Conservation (phyloP, 2,329 filamentous ascomycete species). For the Alternaria conjuncta region DNA sequence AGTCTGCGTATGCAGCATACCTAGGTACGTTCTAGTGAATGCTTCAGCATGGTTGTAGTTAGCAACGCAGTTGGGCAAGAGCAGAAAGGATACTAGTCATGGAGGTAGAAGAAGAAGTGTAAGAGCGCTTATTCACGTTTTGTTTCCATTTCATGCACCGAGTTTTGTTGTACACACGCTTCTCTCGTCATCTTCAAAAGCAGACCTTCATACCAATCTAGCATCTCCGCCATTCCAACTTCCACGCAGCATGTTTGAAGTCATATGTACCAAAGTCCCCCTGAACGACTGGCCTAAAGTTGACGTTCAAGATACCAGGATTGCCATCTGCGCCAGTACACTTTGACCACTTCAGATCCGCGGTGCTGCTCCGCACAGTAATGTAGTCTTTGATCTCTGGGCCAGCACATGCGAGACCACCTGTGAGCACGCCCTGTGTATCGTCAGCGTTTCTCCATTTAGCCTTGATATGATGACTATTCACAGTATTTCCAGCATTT, state of each 20-base stretch:
- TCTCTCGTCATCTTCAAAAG: background rate
- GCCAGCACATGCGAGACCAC: slow-evolving; percentile 29
- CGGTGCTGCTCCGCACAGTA: slow-evolving; percentile 30
- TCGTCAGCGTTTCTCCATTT: background rate
- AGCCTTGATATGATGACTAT: slow-evolving; percentile 5
- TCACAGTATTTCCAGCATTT: slow-evolving; percentile 36
- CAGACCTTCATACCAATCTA: slow-evolving; percentile 10
- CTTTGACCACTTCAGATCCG: slow-evolving; percentile 37
- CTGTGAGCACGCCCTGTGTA: slow-evolving; percentile 25
- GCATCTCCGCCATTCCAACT: slow-evolving; percentile 38
- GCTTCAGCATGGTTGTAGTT: background rate
- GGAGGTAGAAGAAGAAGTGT: background rate
- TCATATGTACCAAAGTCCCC: slow-evolving; percentile 36
- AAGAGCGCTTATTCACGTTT: background rate
- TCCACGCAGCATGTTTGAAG: slow-evolving; percentile 37
- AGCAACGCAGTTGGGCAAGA: background rate
- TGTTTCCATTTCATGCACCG: background rate
- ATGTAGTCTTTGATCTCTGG: slow-evolving; percentile 35
- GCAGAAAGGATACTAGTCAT: background rate
- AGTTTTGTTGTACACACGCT: background rate
- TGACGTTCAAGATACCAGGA: slow-evolving; percentile 42
- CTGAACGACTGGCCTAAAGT: slow-evolving; percentile 36
- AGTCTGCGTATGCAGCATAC: background rate
- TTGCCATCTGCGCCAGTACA: slow-evolving; percentile 35
- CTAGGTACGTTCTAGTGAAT: background rate